A percentile compares a stretch with the other conserved stretches of the same genome.
Conservation (phyloP, 1,139 yeast genomes). For the Yamadazyma epiphylla region DNA sequence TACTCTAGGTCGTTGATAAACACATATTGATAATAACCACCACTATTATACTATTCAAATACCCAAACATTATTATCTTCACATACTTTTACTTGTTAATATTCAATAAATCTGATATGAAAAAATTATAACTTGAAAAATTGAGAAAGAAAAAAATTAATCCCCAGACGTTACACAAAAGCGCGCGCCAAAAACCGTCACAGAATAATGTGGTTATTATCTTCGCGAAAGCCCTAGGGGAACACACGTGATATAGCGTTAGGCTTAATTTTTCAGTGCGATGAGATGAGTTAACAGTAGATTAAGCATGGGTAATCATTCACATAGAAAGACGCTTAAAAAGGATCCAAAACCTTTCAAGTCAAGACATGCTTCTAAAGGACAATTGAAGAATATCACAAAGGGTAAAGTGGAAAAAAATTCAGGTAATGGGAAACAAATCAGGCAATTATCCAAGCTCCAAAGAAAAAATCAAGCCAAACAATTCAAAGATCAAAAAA, state of each 20-base stretch:
- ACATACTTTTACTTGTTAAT: slow-evolving; percentile 14
- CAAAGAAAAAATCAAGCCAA: slow-evolving; percentile 78
- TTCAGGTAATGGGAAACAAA: slow-evolving; percentile 32
- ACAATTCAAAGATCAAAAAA: slow-evolving; percentile 75
- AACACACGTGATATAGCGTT: slow-evolving; percentile 9
- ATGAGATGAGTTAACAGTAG: slow-evolving; percentile 10
- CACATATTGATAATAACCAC: no score
- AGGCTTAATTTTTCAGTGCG: slow-evolving; percentile 6
- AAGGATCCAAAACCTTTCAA: slow-evolving; percentile 87
- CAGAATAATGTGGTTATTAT: no score
- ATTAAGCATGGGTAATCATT: slow-evolving; percentile 27
- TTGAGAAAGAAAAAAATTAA: slow-evolving; percentile 10
- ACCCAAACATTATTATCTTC: background rate
- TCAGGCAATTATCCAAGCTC: slow-evolving; percentile 51
- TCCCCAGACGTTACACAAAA: slow-evolving; percentile 10
- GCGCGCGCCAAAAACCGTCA: slow-evolving; percentile 2
- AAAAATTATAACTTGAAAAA: slow-evolving; percentile 6
- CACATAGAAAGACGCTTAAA: slow-evolving; percentile 80
- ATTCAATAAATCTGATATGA: slow-evolving; percentile 9
- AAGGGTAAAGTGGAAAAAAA: slow-evolving; percentile 88
- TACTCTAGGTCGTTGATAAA: no score
- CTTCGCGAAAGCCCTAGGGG: slow-evolving; percentile 8
- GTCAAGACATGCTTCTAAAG: slow-evolving; percentile 87
- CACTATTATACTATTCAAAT: no score
- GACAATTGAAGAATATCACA: slow-evolving; percentile 69